Evolutionary conservation across 2,329 filamentous ascomycete species (phyloP), one percentile per base, ranked within the genome.

Genomic region (Penicillium hesseltinei): DNA sequence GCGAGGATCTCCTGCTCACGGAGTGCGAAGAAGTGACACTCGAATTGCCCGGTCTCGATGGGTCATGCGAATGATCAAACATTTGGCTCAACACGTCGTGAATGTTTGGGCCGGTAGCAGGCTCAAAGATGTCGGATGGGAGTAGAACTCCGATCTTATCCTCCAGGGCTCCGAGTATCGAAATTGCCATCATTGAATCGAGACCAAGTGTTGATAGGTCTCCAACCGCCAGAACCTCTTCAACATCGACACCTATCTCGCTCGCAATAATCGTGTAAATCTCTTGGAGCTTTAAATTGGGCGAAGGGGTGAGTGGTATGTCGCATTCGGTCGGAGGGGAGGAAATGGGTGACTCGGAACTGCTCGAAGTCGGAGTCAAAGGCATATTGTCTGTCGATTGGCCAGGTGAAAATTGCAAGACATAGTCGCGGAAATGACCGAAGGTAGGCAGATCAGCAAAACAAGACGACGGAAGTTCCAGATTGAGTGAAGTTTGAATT

Each of bases 41-140:
- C 9, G 29, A 29, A 29, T 29, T 29, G 29, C 11, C 29, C 11
- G 29, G 29, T 29, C 29, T 29, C 29, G 29, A 29, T 10, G 29
- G 8, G 9, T 29, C 29, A 29, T 29, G 29, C 29, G 29, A 29
- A 29, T 29, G 2, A 29, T 29, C 29, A 29, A 29, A 33, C 29
- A 19, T 21, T 35, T 47, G 17, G 21, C 36, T 39, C 36, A 39
- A 19, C 17, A 39, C 2, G 40, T 23, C 21, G 40, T 43, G 40
- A 5, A 43, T 43, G 40, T 43, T 43, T 43, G 36, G 19, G 10
- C 29, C 29, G 8, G 29, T 29, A 29, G 40, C 19, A 23, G 40
- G 10, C 19, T 43, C 40, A 43, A 43, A 43, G 5, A 23, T 43
- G 21, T 43, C 40, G 40, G 40, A 43, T 67, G 56, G 1, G 57